A percentile compares a stretch with the other conserved stretches of the same genome.
These are phyloP conservation scores for Paraphaeosphaeria minitans DNA, from an alignment of 2,329 filamentous ascomycete genomes.

Conservation along the genomic window DNA sequence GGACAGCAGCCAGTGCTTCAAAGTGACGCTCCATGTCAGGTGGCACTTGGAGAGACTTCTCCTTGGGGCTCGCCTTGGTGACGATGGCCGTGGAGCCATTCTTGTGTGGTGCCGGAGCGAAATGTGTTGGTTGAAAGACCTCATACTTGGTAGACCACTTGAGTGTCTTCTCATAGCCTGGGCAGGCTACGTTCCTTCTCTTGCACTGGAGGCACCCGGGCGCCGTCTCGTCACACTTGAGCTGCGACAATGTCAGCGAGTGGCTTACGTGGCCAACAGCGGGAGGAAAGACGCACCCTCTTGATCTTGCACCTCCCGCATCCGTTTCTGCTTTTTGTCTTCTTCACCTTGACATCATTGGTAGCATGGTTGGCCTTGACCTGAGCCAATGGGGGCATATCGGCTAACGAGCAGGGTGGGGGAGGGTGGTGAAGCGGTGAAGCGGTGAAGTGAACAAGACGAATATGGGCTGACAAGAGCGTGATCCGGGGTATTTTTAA, in stretches of 20 bases:
- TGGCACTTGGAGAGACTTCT: slow-evolving; percentile 25
- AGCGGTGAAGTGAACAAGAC: slow-evolving; percentile 14
- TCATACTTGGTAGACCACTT: slow-evolving; percentile 58
- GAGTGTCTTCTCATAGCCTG: slow-evolving; percentile 54
- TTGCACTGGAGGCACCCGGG: slow-evolving; percentile 52
- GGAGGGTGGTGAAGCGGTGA: slow-evolving; percentile 9
- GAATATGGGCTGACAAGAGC: slow-evolving; percentile 14
- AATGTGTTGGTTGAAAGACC: slow-evolving; percentile 45
- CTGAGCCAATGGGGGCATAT: slow-evolving; percentile 37
- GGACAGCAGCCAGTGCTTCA: slow-evolving; percentile 44
- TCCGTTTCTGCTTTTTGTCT: slow-evolving; percentile 45
- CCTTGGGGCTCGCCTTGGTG: slow-evolving; percentile 14
- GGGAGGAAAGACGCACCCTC: slow-evolving; percentile 28
- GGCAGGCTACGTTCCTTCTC: slow-evolving; percentile 51
- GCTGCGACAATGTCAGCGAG: slow-evolving; percentile 33
- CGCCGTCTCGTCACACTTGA: slow-evolving; percentile 54
- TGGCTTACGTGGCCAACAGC: not conserved
- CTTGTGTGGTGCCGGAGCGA: slow-evolving; percentile 28
- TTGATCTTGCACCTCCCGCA: slow-evolving; percentile 45
- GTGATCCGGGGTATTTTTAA: slow-evolving; percentile 24
- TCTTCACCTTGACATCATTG: slow-evolving; percentile 37
- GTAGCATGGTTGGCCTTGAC: slow-evolving; percentile 29
- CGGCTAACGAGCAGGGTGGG: slow-evolving; percentile 9
- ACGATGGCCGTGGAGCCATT: slow-evolving; percentile 15
- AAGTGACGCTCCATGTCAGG: slow-evolving; percentile 41